Evolutionary conservation across 2,329 filamentous ascomycete species (phyloP).

Genomic region (Paramyrothecium sp.): DNA sequence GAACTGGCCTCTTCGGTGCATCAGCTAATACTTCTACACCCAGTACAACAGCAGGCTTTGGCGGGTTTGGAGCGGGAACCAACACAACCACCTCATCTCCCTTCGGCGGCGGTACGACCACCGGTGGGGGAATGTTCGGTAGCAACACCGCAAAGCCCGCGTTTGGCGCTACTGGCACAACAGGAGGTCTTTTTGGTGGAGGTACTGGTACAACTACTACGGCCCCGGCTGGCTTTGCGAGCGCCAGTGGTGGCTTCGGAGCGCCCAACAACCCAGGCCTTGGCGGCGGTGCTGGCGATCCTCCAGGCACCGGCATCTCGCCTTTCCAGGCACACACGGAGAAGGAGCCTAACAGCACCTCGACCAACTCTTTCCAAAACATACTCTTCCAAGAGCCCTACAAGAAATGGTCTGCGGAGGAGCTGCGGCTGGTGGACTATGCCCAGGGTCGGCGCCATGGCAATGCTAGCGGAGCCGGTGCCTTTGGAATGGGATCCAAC

Average conservation of each 20-base stretch:
- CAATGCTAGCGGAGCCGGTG: slow-evolving; percentile 79
- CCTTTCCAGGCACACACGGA: slow-evolving; percentile 69
- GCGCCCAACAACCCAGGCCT: slow-evolving; percentile 47
- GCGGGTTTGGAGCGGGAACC: slow-evolving; percentile 37
- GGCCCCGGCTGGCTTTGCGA: slow-evolving; percentile 27
- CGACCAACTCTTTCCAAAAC: slow-evolving; percentile 70
- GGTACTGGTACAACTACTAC: slow-evolving; percentile 25
- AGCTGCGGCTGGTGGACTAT: slow-evolving; percentile 83
- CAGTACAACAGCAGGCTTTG: slow-evolving; percentile 26
- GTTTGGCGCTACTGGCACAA: slow-evolving; percentile 44
- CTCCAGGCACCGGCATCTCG: slow-evolving; percentile 67
- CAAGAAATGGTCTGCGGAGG: slow-evolving; percentile 87
- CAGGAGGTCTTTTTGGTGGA: slow-evolving; percentile 47
- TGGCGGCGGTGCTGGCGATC: slow-evolving; percentile 52
- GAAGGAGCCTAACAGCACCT: slow-evolving; percentile 64
- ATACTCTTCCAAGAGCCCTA: slow-evolving; percentile 78
- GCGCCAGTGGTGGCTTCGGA: slow-evolving; percentile 38
- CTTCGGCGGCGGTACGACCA: slow-evolving; percentile 35
- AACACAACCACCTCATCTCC: slow-evolving; percentile 32
- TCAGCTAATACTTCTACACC: slow-evolving; percentile 24
- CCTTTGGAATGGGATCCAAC: slow-evolving; percentile 66
- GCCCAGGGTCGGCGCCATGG: slow-evolving; percentile 81
- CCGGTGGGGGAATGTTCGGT: slow-evolving; percentile 53
- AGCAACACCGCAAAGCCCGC: slow-evolving; percentile 37
- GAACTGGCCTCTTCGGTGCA: slow-evolving; percentile 44